phyloP scores from a whole-genome alignment of 164 flowering plant species.

The Sedum album region DNA sequence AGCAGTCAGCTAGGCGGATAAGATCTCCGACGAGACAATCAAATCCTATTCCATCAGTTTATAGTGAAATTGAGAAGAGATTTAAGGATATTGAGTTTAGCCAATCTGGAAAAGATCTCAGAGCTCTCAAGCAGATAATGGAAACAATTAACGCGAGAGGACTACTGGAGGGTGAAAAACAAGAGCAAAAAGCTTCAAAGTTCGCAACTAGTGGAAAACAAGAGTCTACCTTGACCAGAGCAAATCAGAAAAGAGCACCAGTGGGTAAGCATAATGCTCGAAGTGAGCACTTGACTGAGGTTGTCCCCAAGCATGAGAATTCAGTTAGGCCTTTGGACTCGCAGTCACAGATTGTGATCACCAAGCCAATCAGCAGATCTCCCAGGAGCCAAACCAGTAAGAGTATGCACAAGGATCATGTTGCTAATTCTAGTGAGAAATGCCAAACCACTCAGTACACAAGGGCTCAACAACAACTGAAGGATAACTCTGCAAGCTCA shows the following conservation, averaged over 20 bases:
- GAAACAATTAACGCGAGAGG: conserved; percentile 62
- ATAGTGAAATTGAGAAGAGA: no score
- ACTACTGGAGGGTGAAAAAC: conserved; percentile 21
- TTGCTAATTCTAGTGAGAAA: conserved; percentile 31
- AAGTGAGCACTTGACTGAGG: conserved; percentile 11
- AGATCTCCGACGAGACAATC: conserved; percentile 25
- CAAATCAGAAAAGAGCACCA: conserved; percentile 11
- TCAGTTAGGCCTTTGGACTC: conserved; percentile 31
- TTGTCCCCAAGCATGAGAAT: conserved; percentile 13
- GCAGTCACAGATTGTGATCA: conserved; percentile 67
- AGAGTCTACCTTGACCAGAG: conserved; percentile 12
- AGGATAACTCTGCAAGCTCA: no score
- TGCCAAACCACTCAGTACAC: conserved; percentile 23
- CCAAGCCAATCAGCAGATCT: conserved; percentile 55
- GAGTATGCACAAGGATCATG: conserved; percentile 21
- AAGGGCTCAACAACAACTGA: conserved; percentile 33
- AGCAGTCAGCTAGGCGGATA: conserved; percentile 18
- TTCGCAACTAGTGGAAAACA: no score
- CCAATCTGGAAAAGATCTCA: no score
- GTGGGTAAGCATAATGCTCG: conserved; percentile 13
- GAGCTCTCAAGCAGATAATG: conserved; percentile 60
- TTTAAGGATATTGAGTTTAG: no score
- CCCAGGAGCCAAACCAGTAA: conserved; percentile 22
- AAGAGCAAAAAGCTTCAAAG: no score
- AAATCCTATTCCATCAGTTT: no score